phyloP scores from a whole-genome alignment of 495 filamentous ascomycete genomes.

The Friedmanniomyces endolithicus region DNA sequence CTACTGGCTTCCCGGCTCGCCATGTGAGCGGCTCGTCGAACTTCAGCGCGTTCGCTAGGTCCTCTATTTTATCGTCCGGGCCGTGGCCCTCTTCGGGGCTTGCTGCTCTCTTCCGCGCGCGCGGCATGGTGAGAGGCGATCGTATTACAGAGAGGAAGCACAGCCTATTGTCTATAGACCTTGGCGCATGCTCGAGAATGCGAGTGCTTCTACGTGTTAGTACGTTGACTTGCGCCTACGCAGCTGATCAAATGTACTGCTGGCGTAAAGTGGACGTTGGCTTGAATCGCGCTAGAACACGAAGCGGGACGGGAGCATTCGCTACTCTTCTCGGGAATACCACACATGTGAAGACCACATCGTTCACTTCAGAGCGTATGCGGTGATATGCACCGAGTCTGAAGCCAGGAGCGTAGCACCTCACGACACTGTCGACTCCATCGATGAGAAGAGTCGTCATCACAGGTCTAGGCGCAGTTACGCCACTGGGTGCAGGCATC shows the following conservation, averaged over 20 bases:
- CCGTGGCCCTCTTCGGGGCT: slow-evolving; percentile 8
- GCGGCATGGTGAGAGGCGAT: slow-evolving; percentile 4
- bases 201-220: neutral
- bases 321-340: too few relatives aligned
- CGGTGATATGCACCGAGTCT: too few relatives aligned
- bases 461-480: slow-evolving; percentile 85
- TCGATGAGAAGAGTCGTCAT: slow-evolving; percentile 86
- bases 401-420: too few relatives aligned
- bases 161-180: neutral
- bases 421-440: too few relatives aligned
- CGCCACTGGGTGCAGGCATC: slow-evolving; percentile 75
- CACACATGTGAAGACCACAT: neutral
- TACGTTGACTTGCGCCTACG: neutral
- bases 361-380: too few relatives aligned
- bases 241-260: neutral
- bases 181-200: neutral
- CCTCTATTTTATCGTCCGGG: slow-evolving; percentile 6
- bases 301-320: neutral
- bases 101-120: slow-evolving; percentile 8
- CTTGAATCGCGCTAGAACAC: neutral
- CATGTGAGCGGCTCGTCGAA: slow-evolving; percentile 87
- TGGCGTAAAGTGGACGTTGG: neutral
- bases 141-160: neutral
- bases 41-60: slow-evolving; percentile 31
- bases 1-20: slow-evolving; percentile 80